Percentiles rank a stretch among this genome's conserved stretches.
These are phyloP conservation scores for Podosphaera fusca DNA, from an alignment of 2,329 filamentous ascomycete species.

Conservation along the genomic window DNA sequence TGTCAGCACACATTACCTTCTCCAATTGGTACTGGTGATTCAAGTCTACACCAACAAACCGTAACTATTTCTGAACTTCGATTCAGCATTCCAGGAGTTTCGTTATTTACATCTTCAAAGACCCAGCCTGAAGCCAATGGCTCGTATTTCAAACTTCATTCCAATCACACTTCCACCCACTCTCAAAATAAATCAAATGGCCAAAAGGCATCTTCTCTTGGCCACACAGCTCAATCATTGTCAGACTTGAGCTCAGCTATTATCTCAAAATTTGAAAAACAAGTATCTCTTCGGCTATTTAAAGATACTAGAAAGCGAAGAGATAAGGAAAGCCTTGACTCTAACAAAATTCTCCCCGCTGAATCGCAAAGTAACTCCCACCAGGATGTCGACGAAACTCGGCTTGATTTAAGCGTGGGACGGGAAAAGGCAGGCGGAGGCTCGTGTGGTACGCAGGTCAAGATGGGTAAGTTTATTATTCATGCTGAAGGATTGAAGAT, in stretches of 20 bases:
- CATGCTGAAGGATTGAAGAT: constrained; percentile 83
- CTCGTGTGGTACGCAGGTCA: constrained; percentile 63
- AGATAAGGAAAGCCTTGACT: not conserved
- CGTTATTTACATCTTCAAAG: constrained; percentile 20
- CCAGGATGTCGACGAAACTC: constrained; percentile 19
- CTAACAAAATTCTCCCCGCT: not conserved
- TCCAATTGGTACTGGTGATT: constrained; percentile 12
- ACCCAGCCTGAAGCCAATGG: constrained; percentile 3
- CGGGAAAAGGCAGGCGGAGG: constrained; percentile 71
- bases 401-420: constrained; percentile 53
- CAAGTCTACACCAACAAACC: constrained; percentile 6
- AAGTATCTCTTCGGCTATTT: not conserved
- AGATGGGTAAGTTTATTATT: constrained; percentile 81
- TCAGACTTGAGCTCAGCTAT: constrained; percentile 9
- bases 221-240: constrained; percentile 6
- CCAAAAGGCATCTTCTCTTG: not conserved
- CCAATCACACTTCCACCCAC: constrained; percentile 14
- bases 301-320: not conserved
- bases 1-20: constrained; percentile 48
- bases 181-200: constrained; percentile 8
- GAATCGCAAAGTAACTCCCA: constrained; percentile 1
- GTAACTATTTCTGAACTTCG: constrained; percentile 53
- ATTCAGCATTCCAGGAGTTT: constrained; percentile 56
- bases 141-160: constrained; percentile 6
- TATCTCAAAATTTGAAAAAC: constrained; percentile 3